Base-by-base conservation (phyloP, 169 alveolate genomes). In the Eimeria sp. region DNA sequence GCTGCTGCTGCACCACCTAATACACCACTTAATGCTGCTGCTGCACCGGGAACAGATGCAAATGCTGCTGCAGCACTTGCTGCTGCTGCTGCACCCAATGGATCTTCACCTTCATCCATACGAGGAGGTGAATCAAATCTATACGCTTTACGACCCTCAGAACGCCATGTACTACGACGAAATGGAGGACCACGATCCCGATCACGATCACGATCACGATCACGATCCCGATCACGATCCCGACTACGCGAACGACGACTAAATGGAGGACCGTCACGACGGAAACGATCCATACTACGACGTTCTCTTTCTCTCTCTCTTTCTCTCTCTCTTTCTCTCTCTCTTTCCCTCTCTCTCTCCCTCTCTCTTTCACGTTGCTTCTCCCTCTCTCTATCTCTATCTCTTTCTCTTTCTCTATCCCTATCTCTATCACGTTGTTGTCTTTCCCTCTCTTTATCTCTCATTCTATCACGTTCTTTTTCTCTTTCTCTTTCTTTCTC, bases 51-150 rank as follows among this genome's bases (percentile, higher is more conserved):
- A 0, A 83, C 96, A 0, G 88, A 30, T 5, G 95, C 73, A 20
- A 82, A 49, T 43, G 91, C 91, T 14, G 91, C 91, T 83, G 91
- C 40, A 6, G 75, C 70, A 54, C 57, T 65, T 78, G 88, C 65
- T 27, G 65, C 82, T 45, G 94, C 94, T n/a, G 72, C 63, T 43
- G 27, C 88, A 18, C 63, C 67, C n/a, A 34, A 34, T 34, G 40
- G 3, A 34, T 90, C 95, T n/a, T 86, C 88, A 0, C 45, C 67
- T 63, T 67, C 89, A 18, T 67, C 80, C 43, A 65, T 73, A 3
- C 96, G 90, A 18, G 96, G 96, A 30, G 96, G 96, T 51, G 96
- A 92, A 73, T 92, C 96, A 61, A 92, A 92, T 2, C 96, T 83
- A 73, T 92, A 92, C n/a, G 87, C 83, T 73, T 92, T 92, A 43